phyloP scores from a whole-genome alignment of 106 monocot genomes.

The Apostasia ramifera region DNA sequence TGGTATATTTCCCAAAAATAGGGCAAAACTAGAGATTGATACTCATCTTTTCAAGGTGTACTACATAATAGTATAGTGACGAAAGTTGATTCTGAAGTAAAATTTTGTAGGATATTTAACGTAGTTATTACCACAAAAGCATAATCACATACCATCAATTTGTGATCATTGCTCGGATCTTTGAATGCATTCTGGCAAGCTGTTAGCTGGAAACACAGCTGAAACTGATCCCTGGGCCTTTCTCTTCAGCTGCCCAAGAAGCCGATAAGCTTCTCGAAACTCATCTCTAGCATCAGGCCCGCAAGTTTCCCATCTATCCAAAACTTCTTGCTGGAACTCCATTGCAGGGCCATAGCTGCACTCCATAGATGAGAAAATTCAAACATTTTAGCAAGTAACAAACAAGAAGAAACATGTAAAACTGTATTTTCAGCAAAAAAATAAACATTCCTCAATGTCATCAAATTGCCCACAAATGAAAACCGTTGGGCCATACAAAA shows the following conservation, averaged over 20 bases:
- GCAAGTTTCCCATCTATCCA: conserved; percentile 45
- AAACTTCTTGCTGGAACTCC: conserved; percentile 54
- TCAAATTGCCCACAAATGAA: too few relatives aligned
- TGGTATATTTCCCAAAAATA: too few relatives aligned
- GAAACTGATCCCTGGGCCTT: conserved; percentile 36
- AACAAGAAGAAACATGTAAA: too few relatives aligned
- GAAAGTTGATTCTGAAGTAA: background rate
- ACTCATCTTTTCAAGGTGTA: too few relatives aligned
- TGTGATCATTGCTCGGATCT: background rate
- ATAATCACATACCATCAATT: background rate
- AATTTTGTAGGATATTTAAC: background rate
- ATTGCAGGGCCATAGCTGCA: conserved; percentile 55
- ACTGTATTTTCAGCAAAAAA: background rate
- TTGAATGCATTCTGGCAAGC: conserved; percentile 16
- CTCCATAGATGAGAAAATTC: conserved; percentile 2
- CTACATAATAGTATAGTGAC: background rate
- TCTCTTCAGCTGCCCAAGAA: conserved; percentile 57
- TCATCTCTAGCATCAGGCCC: conserved; percentile 45
- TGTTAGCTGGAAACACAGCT: conserved; percentile 55
- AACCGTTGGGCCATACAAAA: too few relatives aligned
- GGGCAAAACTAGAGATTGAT: background rate
- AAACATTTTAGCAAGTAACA: background rate
- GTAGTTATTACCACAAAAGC: background rate
- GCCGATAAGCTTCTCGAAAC: conserved; percentile 55
- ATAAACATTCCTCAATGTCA: background rate